phyloP scores from a whole-genome alignment of 768 basidiomycete species.

The Dacryopinax spathularia region DNA sequence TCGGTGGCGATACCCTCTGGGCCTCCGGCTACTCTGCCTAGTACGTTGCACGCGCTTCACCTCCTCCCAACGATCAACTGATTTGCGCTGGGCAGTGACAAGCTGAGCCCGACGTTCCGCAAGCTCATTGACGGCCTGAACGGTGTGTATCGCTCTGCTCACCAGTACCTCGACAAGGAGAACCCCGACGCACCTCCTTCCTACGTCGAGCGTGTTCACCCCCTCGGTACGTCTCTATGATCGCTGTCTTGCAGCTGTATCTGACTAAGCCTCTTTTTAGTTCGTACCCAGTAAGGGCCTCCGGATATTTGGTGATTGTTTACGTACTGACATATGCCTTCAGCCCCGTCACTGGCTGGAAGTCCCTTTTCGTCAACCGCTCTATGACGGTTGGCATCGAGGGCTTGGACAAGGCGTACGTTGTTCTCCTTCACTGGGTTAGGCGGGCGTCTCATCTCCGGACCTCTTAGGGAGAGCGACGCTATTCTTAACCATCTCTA shows the following conservation, averaged over 20 bases:
- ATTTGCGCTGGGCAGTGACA: conserved; percentile 10
- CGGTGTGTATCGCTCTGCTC: conserved; percentile 20
- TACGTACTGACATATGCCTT: conserved; percentile 12
- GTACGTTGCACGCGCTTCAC: background rate
- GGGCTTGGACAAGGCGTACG: conserved; percentile 12
- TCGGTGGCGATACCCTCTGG: conserved; percentile 23
- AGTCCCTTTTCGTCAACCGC: conserved; percentile 18
- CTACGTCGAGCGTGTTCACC: background rate
- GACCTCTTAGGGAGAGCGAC: conserved; percentile 8
- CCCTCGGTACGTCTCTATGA: background rate
- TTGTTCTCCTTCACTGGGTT: too few species aligned
- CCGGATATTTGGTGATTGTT: conserved; percentile 14
- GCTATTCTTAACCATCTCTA: conserved; percentile 13
- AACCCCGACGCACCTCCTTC: conserved; percentile 14
- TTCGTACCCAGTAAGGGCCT: conserved; percentile 7
- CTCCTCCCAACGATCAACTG: background rate
- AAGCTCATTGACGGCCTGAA: conserved; percentile 19
- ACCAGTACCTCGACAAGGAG: conserved; percentile 18
- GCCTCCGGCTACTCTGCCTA: conserved; percentile 18
- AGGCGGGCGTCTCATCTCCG: too few species aligned
- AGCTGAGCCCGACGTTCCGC: conserved; percentile 19
- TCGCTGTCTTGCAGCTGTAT: background rate
- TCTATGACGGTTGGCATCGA: conserved; percentile 16
- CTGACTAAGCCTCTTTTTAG: background rate
- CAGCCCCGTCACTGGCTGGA: conserved; percentile 20